Conservation (phyloP, 352 stramenopile species). For the Thraustotheca clavata region DNA sequence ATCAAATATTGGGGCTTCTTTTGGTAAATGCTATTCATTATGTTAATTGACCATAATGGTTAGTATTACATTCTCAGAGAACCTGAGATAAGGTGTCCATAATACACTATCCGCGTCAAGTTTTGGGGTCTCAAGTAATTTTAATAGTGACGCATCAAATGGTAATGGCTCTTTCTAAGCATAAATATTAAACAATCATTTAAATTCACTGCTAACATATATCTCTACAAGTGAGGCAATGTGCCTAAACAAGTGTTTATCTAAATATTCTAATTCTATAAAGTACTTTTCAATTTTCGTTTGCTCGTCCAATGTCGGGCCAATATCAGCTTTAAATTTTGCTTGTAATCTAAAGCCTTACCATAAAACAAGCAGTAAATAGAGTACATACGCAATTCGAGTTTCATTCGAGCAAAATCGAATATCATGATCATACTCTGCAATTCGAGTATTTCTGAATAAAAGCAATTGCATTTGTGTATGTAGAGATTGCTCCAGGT, state of each 20-base stretch:
- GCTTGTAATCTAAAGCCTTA: neutral
- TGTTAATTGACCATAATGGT: neutral
- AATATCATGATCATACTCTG: conserved; percentile 12
- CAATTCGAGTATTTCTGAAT: conserved; percentile 3
- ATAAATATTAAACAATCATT: neutral
- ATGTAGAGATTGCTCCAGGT: conserved; percentile 4
- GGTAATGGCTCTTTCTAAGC: neutral
- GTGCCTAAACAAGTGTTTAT: neutral
- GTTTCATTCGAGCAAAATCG: neutral
- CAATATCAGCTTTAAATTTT: neutral
- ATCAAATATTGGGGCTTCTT: neutral
- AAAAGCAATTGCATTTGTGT: conserved; percentile 17
- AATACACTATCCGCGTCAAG: neutral
- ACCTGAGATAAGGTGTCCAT: conserved; percentile 5
- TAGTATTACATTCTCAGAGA: neutral
- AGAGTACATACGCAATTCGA: neutral
- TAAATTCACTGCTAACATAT: too few relatives aligned
- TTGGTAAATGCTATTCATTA: neutral
- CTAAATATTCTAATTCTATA: neutral
- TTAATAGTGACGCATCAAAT: neutral
- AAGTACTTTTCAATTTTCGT: conserved; percentile 1
- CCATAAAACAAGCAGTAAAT: neutral
- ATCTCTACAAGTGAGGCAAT: too few relatives aligned
- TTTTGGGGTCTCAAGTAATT: neutral
- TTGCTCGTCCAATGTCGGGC: neutral